phyloP scores from a whole-genome alignment of 805 yeast genomes.

The Candida multigemmis region DNA sequence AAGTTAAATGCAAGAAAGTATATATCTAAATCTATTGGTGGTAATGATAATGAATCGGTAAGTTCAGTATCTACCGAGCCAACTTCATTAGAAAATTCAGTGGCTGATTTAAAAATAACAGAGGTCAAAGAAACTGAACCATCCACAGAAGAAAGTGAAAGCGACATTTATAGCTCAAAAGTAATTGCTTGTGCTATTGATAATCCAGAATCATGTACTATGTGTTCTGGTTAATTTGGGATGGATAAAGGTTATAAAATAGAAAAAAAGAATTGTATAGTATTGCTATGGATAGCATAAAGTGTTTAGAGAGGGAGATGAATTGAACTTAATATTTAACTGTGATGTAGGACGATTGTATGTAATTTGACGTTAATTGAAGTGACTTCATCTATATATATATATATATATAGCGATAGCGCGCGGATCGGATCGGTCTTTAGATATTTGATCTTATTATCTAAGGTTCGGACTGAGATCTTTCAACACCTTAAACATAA shows the following conservation, averaged over 20 bases:
- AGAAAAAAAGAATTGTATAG: conserved; percentile 1
- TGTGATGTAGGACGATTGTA: too few species aligned
- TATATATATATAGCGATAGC: too few species aligned
- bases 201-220: conserved; percentile 95
- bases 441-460: too few species aligned
- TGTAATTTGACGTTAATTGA: too few species aligned
- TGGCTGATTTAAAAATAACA: conserved; percentile 34
- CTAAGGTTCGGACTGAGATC: too few species aligned
- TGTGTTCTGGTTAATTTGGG: conserved; percentile 83
- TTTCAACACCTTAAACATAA: too few species aligned
- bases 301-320: too few species aligned
- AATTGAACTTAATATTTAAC: too few species aligned
- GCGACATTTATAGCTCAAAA: conserved; percentile 84
- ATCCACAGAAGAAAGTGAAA: conserved; percentile 31
- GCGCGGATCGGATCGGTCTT: too few species aligned
- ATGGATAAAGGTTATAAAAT: neutral
- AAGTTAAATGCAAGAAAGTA: conserved; percentile 32
- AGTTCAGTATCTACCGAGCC: conserved; percentile 30
- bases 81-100: conserved; percentile 34
- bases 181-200: conserved; percentile 95
- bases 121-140: conserved; percentile 11
- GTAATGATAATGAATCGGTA: conserved; percentile 10
- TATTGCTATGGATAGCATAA: too few species aligned
- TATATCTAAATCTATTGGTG: conserved; percentile 11
- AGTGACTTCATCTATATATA: too few species aligned